A percentile compares a stretch with the other conserved stretches of the same genome.
These are phyloP conservation scores for Daedaleopsis sinensis DNA, from an alignment of 768 basidiomycete species.

Conservation along the genomic window DNA sequence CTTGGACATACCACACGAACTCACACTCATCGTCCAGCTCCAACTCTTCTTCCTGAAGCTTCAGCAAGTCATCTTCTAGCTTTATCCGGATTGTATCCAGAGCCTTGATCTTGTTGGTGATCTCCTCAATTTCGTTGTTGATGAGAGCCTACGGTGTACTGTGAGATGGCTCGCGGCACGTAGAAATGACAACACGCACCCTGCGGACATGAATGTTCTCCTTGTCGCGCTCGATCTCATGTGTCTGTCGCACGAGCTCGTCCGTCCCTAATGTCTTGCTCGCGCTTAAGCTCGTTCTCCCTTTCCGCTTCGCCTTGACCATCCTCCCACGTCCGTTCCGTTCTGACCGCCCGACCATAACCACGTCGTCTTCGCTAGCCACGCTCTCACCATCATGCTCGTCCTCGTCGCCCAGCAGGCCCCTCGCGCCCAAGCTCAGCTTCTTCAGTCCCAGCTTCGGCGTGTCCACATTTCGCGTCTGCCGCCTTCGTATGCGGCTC, in stretches of 20 bases:
- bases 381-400: conserved; percentile 59
- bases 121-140: conserved; percentile 84
- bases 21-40: conserved; percentile 95
- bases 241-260: conserved; percentile 80
- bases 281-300: conserved; percentile 68
- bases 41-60: conserved; percentile 91
- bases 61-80: conserved; percentile 81
- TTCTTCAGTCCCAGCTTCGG: conserved; percentile 78
- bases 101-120: conserved; percentile 86
- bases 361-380: conserved; percentile 78
- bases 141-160: conserved; percentile 65
- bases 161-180: conserved; percentile 5
- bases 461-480: conserved; percentile 79
- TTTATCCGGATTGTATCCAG: conserved; percentile 80
- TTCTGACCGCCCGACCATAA: conserved; percentile 47
- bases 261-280: conserved; percentile 78
- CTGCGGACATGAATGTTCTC: conserved; percentile 89
- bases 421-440: conserved; percentile 77
- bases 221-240: conserved; percentile 90
- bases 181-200: conserved; percentile 48
- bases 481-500: conserved; percentile 72
- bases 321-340: conserved; percentile 28
- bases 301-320: conserved; percentile 48
- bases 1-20: conserved; percentile 32
- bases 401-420: conserved; percentile 57